Evolutionary conservation across 176 grass and related monocot genomes (phyloP).

Genomic region (Leersia perrieri): DNA sequence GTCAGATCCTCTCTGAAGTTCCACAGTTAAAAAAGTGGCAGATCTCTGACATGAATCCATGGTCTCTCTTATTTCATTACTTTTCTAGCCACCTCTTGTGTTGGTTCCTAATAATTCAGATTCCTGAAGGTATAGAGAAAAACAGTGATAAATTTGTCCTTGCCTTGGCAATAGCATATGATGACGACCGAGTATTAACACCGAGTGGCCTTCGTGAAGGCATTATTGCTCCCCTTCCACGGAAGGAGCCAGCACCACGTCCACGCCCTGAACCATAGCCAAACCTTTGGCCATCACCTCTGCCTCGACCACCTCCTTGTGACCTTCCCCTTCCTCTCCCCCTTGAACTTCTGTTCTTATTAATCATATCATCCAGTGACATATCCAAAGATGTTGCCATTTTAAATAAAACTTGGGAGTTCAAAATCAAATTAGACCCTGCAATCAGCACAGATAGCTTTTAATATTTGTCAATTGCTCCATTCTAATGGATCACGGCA

Average conservation of each 20-base stretch:
- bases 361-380: constrained; percentile 85
- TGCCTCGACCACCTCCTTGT: constrained; percentile 43
- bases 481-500: not conserved
- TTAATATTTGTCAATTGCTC: constrained; percentile 7
- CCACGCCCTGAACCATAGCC: constrained; percentile 61
- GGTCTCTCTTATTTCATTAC: constrained; percentile 37
- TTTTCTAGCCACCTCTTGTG: constrained; percentile 38
- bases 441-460: constrained; percentile 21
- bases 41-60: constrained; percentile 21
- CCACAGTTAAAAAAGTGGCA: constrained; percentile 33
- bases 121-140: constrained; percentile 70
- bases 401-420: constrained; percentile 21
- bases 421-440: constrained; percentile 30
- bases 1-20: constrained; percentile 29
- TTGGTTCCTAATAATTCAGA: constrained; percentile 47
- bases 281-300: constrained; percentile 44
- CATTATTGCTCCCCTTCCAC: constrained; percentile 61
- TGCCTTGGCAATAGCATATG: constrained; percentile 91
- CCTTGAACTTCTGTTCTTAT: constrained; percentile 58
- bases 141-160: constrained; percentile 69
- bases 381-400: constrained; percentile 69
- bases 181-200: constrained; percentile 74
- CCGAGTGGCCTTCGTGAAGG: constrained; percentile 78
- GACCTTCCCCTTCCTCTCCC: constrained; percentile 66
- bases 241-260: constrained; percentile 60